These are phyloP conservation scores for Acacia confusa DNA, from an alignment of 306 rosid genomes.

Conservation along the genomic window DNA sequence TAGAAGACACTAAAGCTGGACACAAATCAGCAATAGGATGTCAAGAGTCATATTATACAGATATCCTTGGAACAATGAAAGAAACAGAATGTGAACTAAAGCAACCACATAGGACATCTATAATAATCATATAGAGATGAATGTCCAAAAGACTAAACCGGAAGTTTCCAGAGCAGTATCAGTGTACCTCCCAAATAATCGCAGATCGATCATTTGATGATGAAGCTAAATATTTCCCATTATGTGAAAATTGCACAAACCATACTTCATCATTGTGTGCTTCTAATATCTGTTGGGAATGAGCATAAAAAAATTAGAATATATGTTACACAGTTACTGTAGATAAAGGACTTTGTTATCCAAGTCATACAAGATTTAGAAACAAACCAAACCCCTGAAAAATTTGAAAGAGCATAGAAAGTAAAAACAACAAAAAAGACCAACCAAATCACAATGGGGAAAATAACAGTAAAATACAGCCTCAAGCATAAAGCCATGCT, in stretches of 20 bases:
- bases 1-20: not conserved
- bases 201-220: conserved; percentile 84
- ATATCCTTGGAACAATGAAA: not conserved
- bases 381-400: not conserved
- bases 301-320: conserved; percentile 29
- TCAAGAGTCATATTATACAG: not conserved
- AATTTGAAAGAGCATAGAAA: no score
- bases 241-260: conserved; percentile 91
- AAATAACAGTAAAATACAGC: not conserved
- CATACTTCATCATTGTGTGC: conserved; percentile 88
- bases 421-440: not conserved
- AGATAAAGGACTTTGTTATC: conserved; percentile 1
- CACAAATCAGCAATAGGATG: not conserved
- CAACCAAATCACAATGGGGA: not conserved
- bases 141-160: conserved; percentile 1
- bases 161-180: conserved; percentile 18
- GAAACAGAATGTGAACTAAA: not conserved
- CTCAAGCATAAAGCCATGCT: not conserved
- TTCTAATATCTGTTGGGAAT: conserved; percentile 61
- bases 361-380: not conserved
- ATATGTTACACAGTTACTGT: conserved; percentile 10
- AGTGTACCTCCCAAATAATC: conserved; percentile 93
- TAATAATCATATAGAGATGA: not conserved
- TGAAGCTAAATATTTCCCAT: conserved; percentile 90
- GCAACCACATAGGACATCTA: not conserved